Base-by-base conservation (phyloP, 805 yeast genomes). In the Ogataea parapolymorpha region DNA sequence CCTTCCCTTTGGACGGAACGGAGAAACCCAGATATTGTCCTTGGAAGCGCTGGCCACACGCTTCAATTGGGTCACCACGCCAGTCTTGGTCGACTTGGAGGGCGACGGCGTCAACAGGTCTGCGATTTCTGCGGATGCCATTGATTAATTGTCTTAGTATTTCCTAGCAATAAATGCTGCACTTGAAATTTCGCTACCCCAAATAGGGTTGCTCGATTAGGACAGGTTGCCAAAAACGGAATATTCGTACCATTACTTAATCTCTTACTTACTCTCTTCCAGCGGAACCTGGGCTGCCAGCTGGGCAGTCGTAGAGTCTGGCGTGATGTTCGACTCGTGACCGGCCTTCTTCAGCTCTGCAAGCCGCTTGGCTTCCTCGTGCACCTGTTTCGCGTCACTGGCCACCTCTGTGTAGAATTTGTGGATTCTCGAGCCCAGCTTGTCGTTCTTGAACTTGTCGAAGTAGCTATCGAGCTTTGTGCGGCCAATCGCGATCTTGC, bases 361-460 rank as follows among this genome's bases (percentile, higher is more conserved):
- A 56, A 85, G 70, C 53, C 91, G 71, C 49, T 71, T 70, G 16
- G 95, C 95, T 63, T 85, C 91, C 40, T 69, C 72, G 60, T 85
- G 90, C 35, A 85, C 85, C 41, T 79, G 80, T 39, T 66, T 64
- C 1, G 74, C 83, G 49, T 80, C 84, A 43, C 67, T 68, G 13
- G 74, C 74, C 28, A 78, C 71, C 20, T 59, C 71, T 24, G 73
- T 63, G 62, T 85, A 85, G 61, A 80, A 82, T 9, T 66, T 65
- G 52, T 79, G 82, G 34, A 85, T 66, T 59, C 71, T 80, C 17
- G 75, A 59, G 5, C 93, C 93, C 40, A 68, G 68, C 16, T 72
- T 71, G 37, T 64, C 66, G 23, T 64, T 53, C 35, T 73, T 63
- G 32, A 75, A 74, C 46, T 59, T 66, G 44, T 75, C 80, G 45